phyloP scores from a whole-genome alignment of 2,329 filamentous ascomycete species.

The Didymella segeticola region DNA sequence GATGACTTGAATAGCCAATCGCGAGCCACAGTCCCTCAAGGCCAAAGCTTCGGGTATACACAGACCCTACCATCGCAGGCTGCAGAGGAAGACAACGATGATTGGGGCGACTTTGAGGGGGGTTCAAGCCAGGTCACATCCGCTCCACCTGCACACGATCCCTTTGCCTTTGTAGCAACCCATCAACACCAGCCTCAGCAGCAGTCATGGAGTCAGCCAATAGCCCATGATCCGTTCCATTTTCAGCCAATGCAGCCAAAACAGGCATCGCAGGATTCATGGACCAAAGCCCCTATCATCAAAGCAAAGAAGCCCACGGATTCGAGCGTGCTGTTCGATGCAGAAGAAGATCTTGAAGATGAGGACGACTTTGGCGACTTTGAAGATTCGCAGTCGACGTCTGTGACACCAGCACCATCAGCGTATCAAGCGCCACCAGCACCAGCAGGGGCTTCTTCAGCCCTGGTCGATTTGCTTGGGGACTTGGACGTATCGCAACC shows the following conservation, averaged over 20 bases:
- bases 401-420: background rate
- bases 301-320: conserved; percentile 44
- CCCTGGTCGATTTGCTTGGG: conserved; percentile 36
- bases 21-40: conserved; percentile 16
- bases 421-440: conserved; percentile 1
- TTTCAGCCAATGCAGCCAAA: conserved; percentile 3
- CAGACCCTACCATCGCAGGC: background rate
- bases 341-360: conserved; percentile 44
- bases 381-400: conserved; percentile 30
- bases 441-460: conserved; percentile 5
- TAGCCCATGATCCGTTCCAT: conserved; percentile 21
- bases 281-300: conserved; percentile 36
- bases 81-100: conserved; percentile 40
- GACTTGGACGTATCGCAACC: conserved; percentile 34
- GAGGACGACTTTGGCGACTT: conserved; percentile 50
- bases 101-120: conserved; percentile 53
- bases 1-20: conserved; percentile 35
- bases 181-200: conserved; percentile 22
- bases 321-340: conserved; percentile 51
- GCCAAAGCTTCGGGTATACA: conserved; percentile 14
- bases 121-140: conserved; percentile 26
- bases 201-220: conserved; percentile 11
- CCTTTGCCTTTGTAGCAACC: conserved; percentile 23
- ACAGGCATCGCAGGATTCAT: conserved; percentile 22
- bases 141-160: conserved; percentile 22